These are phyloP conservation scores for Penicillium samsonianum DNA, from an alignment of 495 filamentous ascomycete species.

Conservation along the genomic window DNA sequence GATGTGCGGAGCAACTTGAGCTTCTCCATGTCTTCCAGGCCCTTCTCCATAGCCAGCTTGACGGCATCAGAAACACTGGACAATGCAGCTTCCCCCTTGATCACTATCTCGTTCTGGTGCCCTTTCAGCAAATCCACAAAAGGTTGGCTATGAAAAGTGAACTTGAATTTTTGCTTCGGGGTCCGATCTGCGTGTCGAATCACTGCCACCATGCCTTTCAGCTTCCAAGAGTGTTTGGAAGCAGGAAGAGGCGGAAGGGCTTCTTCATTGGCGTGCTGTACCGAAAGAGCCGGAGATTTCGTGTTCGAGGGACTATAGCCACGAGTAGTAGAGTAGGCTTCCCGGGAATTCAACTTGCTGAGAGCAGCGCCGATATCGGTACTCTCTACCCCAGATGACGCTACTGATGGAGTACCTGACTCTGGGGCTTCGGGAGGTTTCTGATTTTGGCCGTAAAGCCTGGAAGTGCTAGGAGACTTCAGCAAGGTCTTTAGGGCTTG, in stretches of 20 bases:
- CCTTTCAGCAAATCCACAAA: constrained; percentile 93
- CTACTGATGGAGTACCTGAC: constrained; percentile 45
- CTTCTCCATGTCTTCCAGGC: constrained; percentile 82
- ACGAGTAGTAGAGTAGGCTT: constrained; percentile 28
- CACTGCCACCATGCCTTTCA: constrained; percentile 98
- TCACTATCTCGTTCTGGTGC: constrained; percentile 92
- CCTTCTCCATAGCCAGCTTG: constrained; percentile 70
- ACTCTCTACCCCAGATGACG: constrained; percentile 50
- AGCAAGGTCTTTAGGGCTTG: constrained; percentile 57
- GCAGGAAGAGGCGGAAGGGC: constrained; percentile 68
- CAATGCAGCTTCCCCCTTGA: constrained; percentile 89
- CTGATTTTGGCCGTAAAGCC: constrained; percentile 50
- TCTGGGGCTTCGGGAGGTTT: constrained; percentile 42
- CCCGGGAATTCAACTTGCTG: constrained; percentile 24
- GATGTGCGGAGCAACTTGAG: constrained; percentile 80
- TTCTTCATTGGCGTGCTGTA: constrained; percentile 32
- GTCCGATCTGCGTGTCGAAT: constrained; percentile 95
- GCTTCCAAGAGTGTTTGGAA: constrained; percentile 93
- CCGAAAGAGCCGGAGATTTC: constrained; percentile 34
- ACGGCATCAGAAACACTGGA: constrained; percentile 86
- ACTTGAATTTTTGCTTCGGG: constrained; percentile 98
- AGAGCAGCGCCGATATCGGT: constrained; percentile 26
- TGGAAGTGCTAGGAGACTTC: constrained; percentile 65
- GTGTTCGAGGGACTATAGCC: constrained; percentile 32
- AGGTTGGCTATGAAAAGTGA: constrained; percentile 95